Evolutionary conservation across 2,329 filamentous ascomycete species (phyloP).

Genomic region (Colletotrichum viniferum): DNA sequence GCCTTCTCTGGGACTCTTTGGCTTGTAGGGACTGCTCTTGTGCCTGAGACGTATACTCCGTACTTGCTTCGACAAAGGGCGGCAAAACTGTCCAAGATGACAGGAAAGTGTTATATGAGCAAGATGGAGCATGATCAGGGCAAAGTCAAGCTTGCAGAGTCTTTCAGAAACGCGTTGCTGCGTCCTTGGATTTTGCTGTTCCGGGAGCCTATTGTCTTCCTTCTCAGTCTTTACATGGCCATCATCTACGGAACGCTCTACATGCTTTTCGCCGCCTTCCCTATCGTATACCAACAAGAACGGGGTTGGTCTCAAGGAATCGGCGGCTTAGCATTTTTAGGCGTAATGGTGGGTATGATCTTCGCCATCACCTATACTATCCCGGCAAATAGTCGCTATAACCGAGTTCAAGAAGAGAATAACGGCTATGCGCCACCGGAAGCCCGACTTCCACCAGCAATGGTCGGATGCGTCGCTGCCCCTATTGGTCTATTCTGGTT

Average conservation of each 20-base stretch:
- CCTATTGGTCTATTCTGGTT: constrained; percentile 63
- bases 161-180: constrained; percentile 42
- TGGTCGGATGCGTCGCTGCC: constrained; percentile 57
- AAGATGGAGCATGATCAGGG: constrained; percentile 53
- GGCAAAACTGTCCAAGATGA: constrained; percentile 24
- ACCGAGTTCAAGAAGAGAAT: constrained; percentile 36
- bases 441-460: constrained; percentile 55
- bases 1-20: constrained; percentile 50
- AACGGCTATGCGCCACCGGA: constrained; percentile 60
- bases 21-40: constrained; percentile 49
- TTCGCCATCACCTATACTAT: constrained; percentile 54
- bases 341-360: constrained; percentile 71
- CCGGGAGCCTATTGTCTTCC: constrained; percentile 70
- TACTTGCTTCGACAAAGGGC: constrained; percentile 24
- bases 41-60: constrained; percentile 33
- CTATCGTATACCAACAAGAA: constrained; percentile 67
- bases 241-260: constrained; percentile 63
- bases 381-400: constrained; percentile 49
- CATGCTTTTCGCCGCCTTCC: constrained; percentile 64
- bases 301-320: constrained; percentile 65
- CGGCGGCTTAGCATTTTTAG: constrained; percentile 69
- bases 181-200: constrained; percentile 74
- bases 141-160: constrained; percentile 40
- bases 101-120: constrained; percentile 26
- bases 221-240: constrained; percentile 70